Evolutionary conservation across 2,329 filamentous ascomycete genomes (phyloP).

Genomic region (Sporothrix schenckii): DNA sequence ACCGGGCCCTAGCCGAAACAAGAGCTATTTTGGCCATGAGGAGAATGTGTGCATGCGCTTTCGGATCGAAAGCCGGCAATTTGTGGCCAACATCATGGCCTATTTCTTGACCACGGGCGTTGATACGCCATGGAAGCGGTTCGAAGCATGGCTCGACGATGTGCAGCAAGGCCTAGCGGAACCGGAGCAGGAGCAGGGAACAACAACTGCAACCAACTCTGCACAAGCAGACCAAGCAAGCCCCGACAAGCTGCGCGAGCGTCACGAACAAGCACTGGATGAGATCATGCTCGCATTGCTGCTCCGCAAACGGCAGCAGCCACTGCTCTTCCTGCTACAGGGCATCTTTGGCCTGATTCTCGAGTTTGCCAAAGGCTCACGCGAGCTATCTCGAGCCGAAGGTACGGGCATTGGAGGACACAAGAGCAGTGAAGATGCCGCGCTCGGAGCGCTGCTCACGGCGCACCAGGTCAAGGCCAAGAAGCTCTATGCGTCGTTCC

Average conservation of each 20-base stretch:
- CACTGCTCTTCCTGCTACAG: conserved; percentile 72
- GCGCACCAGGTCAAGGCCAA: conserved; percentile 41
- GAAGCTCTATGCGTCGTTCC: conserved; percentile 65
- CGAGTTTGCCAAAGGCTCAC: conserved; percentile 62
- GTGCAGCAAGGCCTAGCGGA: conserved; percentile 61
- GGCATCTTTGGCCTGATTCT: conserved; percentile 76
- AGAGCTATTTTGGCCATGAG: not conserved
- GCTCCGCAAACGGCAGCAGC: conserved; percentile 72
- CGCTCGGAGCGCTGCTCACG: conserved; percentile 34
- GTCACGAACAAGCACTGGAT: conserved; percentile 74
- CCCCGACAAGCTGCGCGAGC: conserved; percentile 66
- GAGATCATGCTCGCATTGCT: conserved; percentile 74
- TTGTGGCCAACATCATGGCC: conserved; percentile 70
- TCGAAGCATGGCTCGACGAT: conserved; percentile 66
- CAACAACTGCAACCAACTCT: conserved; percentile 39
- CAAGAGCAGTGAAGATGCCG: not conserved
- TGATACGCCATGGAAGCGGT: conserved; percentile 69
- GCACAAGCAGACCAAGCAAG: conserved; percentile 49
- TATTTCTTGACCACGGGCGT: conserved; percentile 84
- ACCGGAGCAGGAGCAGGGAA: conserved; percentile 41
- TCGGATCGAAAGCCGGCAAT: conserved; percentile 75
- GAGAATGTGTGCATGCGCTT: conserved; percentile 55
- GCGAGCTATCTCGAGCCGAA: conserved; percentile 43
- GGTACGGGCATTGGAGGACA: conserved; percentile 24
- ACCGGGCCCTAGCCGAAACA: not conserved